These are phyloP conservation scores for Tympanopsis confertula DNA, from an alignment of 2,329 filamentous ascomycete species.

Conservation along the genomic window DNA sequence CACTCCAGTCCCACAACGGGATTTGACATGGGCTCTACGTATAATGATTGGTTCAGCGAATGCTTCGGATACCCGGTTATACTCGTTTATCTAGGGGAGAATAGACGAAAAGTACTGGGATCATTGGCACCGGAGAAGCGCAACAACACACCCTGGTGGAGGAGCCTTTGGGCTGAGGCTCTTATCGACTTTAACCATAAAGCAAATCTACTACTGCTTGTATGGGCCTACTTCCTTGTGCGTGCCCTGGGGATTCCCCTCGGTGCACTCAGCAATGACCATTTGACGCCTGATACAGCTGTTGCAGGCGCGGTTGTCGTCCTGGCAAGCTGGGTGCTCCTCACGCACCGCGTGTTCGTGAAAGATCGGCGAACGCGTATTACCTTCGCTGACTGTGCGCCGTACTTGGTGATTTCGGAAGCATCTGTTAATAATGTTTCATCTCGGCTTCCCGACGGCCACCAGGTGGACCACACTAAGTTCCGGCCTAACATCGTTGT, in stretches of 20 bases:
- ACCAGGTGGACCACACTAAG: slow-evolving; percentile 50
- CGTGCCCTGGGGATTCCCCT: too few species aligned
- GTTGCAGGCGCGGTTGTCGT: too few species aligned
- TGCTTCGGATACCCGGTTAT: slow-evolving; percentile 51
- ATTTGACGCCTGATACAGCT: too few species aligned
- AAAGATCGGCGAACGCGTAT: too few species aligned
- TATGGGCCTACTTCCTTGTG: too few species aligned
- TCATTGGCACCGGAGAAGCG: slow-evolving; percentile 30
- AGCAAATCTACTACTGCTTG: too few species aligned
- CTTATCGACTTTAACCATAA: not conserved
- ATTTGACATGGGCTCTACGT: slow-evolving; percentile 49
- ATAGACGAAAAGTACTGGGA: slow-evolving; percentile 49
- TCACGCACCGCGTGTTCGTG: too few species aligned
- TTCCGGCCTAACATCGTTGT: slow-evolving; percentile 67
- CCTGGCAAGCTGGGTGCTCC: too few species aligned
- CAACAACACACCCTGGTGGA: slow-evolving; percentile 9
- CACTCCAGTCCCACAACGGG: slow-evolving; percentile 44
- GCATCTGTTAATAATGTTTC: slow-evolving; percentile 60
- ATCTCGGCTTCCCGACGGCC: slow-evolving; percentile 32
- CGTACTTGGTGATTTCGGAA: slow-evolving; percentile 61
- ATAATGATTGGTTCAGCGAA: slow-evolving; percentile 55
- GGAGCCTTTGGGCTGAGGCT: slow-evolving; percentile 7
- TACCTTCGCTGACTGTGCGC: slow-evolving; percentile 64
- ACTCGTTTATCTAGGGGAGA: slow-evolving; percentile 54
- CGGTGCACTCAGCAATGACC: too few species aligned